Conservation (phyloP, 2,329 filamentous ascomycete genomes). For the Parafenestella ontariensis region DNA sequence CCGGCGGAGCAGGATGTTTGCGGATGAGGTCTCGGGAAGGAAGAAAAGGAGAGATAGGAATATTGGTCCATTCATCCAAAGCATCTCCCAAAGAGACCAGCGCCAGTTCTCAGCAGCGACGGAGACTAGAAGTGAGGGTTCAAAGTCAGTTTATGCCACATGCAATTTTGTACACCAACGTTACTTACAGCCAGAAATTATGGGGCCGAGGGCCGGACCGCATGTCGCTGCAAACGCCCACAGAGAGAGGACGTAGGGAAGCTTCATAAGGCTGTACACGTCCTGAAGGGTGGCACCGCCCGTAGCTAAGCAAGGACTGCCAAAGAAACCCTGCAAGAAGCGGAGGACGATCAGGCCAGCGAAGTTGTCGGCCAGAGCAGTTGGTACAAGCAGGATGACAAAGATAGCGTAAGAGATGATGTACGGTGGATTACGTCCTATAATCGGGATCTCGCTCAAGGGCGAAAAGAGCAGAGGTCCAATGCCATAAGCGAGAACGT, state of each 20-base stretch:
- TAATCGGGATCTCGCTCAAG: slow-evolving; percentile 68
- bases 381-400: slow-evolving; percentile 70
- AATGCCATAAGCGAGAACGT: slow-evolving; percentile 67
- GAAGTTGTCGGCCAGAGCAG: slow-evolving; percentile 68
- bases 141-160: background rate
- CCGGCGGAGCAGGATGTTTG: slow-evolving; percentile 74
- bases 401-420: slow-evolving; percentile 72
- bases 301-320: slow-evolving; percentile 48
- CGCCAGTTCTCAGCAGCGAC: slow-evolving; percentile 75
- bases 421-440: slow-evolving; percentile 74
- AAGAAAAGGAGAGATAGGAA: slow-evolving; percentile 83
- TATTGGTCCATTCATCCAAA: slow-evolving; percentile 75
- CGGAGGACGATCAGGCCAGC: slow-evolving; percentile 66
- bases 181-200: slow-evolving; percentile 71
- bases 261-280: slow-evolving; percentile 51
- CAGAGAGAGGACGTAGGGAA: slow-evolving; percentile 53
- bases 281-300: slow-evolving; percentile 49
- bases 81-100: slow-evolving; percentile 86
- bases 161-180: background rate
- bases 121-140: slow-evolving; percentile 53
- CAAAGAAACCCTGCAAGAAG: slow-evolving; percentile 51
- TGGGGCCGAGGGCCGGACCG: slow-evolving; percentile 69
- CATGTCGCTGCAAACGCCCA: slow-evolving; percentile 55
- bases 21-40: slow-evolving; percentile 85
- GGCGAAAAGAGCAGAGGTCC: slow-evolving; percentile 72